These are phyloP conservation scores for Helicocarpus griseus DNA, from an alignment of 2,329 filamentous ascomycete species.

Conservation along the genomic window DNA sequence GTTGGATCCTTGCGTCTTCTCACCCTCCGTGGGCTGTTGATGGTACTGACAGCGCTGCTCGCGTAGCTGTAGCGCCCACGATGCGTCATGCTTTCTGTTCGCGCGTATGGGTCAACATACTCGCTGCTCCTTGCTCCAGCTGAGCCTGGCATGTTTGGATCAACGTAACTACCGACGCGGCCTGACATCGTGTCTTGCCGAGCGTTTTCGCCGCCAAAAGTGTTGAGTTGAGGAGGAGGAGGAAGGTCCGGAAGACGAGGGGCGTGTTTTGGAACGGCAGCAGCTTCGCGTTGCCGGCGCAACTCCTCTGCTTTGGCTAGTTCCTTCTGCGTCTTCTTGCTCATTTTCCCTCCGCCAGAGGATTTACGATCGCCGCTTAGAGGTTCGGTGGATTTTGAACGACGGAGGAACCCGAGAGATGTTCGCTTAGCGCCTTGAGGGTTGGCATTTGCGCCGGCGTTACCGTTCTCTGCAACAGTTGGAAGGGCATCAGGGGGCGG, in stretches of 20 bases:
- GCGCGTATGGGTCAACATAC: conserved; percentile 65
- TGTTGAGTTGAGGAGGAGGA: conserved; percentile 41
- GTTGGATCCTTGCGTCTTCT: conserved; percentile 94
- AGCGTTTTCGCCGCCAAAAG: conserved; percentile 53
- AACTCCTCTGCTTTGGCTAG: conserved; percentile 41
- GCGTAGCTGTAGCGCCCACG: conserved; percentile 94
- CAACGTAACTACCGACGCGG: conserved; percentile 23
- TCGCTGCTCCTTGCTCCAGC: conserved; percentile 37
- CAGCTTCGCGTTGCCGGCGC: conserved; percentile 46
- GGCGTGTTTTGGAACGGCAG: conserved; percentile 47
- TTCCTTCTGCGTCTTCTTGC: conserved; percentile 30
- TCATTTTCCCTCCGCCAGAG: conserved; percentile 21
- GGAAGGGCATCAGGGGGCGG: conserved; percentile 26
- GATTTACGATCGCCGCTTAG: conserved; percentile 43
- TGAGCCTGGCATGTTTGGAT: conserved; percentile 11
- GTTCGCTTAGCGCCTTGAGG: conserved; percentile 31
- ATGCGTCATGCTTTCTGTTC: conserved; percentile 91
- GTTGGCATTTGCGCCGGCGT: conserved; percentile 11
- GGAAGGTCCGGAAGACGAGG: conserved; percentile 44
- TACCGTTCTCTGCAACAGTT: conserved; percentile 27
- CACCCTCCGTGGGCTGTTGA: conserved; percentile 86
- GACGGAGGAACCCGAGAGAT: conserved; percentile 52
- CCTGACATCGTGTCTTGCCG: conserved; percentile 54
- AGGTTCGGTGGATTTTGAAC: conserved; percentile 56
- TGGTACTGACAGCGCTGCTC: conserved; percentile 77